A percentile compares a stretch with the other conserved stretches of the same genome.
Evolutionary conservation across 2,329 filamentous ascomycete genomes (phyloP).

Genomic region (Cryphonectria naterciae): DNA sequence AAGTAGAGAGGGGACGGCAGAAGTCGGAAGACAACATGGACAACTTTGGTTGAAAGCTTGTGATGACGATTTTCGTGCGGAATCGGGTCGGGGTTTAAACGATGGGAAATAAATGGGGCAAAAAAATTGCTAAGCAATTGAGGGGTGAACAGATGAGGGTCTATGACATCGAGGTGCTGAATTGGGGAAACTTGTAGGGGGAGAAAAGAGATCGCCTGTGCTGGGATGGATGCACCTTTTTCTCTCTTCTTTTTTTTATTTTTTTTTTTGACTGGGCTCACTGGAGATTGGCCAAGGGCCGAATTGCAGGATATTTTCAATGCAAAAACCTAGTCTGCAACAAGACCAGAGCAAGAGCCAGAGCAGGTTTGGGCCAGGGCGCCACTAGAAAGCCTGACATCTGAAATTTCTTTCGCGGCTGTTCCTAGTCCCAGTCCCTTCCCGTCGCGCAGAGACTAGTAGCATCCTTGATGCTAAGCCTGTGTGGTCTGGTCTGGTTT

Average conservation of each 20-base stretch:
- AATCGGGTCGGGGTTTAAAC: slow-evolving; percentile 29
- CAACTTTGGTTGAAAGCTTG: slow-evolving; percentile 28
- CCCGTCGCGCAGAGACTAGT: slow-evolving; percentile 8
- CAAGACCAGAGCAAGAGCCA: neutral
- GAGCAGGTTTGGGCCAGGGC: neutral
- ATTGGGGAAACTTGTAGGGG: slow-evolving; percentile 28
- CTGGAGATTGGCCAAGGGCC: slow-evolving; percentile 22
- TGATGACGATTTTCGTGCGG: slow-evolving; percentile 31
- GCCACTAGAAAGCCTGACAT: slow-evolving; percentile 17
- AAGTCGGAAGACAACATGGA: slow-evolving; percentile 30
- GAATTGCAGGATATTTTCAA: slow-evolving; percentile 28
- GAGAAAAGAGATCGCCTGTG: slow-evolving; percentile 10
- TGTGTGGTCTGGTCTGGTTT: slow-evolving; percentile 6
- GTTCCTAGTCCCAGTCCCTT: slow-evolving; percentile 13
- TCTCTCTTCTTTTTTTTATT: too few species aligned
- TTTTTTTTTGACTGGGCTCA: neutral
- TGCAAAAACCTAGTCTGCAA: slow-evolving; percentile 28
- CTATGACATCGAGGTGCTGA: slow-evolving; percentile 25
- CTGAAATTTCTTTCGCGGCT: slow-evolving; percentile 16
- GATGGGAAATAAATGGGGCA: slow-evolving; percentile 26
- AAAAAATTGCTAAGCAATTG: slow-evolving; percentile 30
- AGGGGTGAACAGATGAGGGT: slow-evolving; percentile 20
- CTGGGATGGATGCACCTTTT: slow-evolving; percentile 7
- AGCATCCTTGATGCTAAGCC: slow-evolving; percentile 24
- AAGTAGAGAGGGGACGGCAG: slow-evolving; percentile 28